phyloP scores from a whole-genome alignment of 495 filamentous ascomycete species.

The Talaromyces thailandensis region DNA sequence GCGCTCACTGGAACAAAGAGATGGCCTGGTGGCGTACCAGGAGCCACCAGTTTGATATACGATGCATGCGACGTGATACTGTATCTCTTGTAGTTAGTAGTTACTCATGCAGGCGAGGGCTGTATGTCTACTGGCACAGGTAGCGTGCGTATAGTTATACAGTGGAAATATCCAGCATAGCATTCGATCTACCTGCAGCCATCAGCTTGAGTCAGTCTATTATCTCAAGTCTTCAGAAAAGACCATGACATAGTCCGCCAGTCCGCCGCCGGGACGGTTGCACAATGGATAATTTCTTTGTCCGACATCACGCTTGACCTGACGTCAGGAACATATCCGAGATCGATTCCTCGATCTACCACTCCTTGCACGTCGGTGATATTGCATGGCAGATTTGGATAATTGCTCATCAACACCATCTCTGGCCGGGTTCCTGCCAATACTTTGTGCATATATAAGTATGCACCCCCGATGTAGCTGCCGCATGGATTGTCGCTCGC shows the following conservation, averaged over 20 bases:
- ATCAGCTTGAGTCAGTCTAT: neutral
- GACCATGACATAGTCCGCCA: neutral
- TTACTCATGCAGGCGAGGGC: neutral
- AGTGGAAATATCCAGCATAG: neutral
- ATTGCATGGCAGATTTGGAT: neutral
- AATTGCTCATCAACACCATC: neutral
- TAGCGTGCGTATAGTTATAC: neutral
- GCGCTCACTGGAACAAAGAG: neutral
- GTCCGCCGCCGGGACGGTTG: neutral
- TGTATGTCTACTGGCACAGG: neutral
- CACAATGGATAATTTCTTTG: neutral
- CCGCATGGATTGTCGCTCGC: neutral
- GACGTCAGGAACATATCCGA: neutral
- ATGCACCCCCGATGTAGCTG: neutral
- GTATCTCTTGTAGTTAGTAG: neutral
- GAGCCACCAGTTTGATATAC: neutral
- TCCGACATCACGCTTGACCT: neutral
- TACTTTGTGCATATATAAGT: neutral
- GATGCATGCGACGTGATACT: neutral
- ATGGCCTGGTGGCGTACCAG: neutral
- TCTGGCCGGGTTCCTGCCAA: neutral
- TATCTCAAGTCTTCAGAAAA: neutral
- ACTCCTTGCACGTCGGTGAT: neutral
- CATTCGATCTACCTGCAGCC: neutral
- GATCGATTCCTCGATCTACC: neutral